phyloP scores from a whole-genome alignment of 2,329 filamentous ascomycete genomes.

The Triangularia setosa region DNA sequence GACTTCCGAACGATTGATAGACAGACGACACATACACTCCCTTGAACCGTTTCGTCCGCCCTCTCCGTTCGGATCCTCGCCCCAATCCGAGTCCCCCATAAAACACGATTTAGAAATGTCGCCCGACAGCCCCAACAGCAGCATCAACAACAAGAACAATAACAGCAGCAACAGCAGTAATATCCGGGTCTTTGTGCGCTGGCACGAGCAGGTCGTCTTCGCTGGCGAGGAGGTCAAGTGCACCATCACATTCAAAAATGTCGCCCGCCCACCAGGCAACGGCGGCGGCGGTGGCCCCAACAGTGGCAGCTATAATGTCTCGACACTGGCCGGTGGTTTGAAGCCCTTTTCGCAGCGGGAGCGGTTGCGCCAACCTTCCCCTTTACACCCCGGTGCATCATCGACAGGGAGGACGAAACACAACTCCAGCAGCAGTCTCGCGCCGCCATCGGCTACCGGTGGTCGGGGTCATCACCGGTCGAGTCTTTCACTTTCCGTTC shows the following conservation, averaged over 20 bases:
- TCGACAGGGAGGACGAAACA: constrained; percentile 36
- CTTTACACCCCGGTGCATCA: constrained; percentile 35
- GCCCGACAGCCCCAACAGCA: constrained; percentile 19
- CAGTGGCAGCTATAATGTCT: constrained; percentile 20
- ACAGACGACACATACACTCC: background rate
- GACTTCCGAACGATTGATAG: background rate
- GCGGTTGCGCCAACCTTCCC: constrained; percentile 39
- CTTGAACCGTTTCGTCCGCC: background rate
- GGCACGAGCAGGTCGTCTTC: constrained; percentile 92
- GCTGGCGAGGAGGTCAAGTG: constrained; percentile 94
- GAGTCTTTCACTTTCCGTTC: constrained; percentile 60
- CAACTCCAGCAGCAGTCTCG: constrained; percentile 33
- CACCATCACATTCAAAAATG: constrained; percentile 93
- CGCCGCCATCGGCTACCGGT: constrained; percentile 39
- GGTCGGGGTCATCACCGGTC: constrained; percentile 64
- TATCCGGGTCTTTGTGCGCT: constrained; percentile 92
- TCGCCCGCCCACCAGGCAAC: constrained; percentile 42
- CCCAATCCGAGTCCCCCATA: background rate
- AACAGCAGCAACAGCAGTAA: constrained; percentile 44
- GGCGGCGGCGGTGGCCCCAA: background rate
- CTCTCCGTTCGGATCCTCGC: background rate
- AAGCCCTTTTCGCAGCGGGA: constrained; percentile 28
- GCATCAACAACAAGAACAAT: constrained; percentile 34
- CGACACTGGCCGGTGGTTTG: constrained; percentile 13
- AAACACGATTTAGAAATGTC: constrained; percentile 9